phyloP scores from a whole-genome alignment of 192 early-diverging fungal species.

The Umbelopsis isabellina region DNA sequence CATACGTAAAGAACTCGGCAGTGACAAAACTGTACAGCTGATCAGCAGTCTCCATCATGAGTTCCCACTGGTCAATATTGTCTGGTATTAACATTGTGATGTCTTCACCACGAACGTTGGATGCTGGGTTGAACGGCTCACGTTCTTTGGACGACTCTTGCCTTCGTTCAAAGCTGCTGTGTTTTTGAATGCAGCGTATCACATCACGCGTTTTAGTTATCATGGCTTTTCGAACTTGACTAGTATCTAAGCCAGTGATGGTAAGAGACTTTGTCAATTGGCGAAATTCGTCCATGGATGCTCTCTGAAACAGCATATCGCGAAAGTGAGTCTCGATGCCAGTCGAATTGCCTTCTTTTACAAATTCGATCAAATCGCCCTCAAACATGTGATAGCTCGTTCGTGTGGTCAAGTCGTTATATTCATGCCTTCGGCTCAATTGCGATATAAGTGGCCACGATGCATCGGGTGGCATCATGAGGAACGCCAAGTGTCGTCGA shows the following conservation, averaged over 20 bases:
- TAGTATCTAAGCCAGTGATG: conserved; percentile 40
- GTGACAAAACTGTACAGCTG: conserved; percentile 75
- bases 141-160: conserved; percentile 26
- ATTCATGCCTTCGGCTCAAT: conserved; percentile 58
- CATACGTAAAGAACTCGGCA: conserved; percentile 60
- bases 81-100: conserved; percentile 66
- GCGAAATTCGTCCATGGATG: conserved; percentile 70
- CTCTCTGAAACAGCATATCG: conserved; percentile 73
- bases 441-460: conserved; percentile 82
- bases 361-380: conserved; percentile 58
- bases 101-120: conserved; percentile 31
- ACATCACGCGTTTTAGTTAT: conserved; percentile 55
- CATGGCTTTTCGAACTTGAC: conserved; percentile 53
- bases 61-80: conserved; percentile 72
- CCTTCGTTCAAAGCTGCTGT: conserved; percentile 31
- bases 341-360: conserved; percentile 62
- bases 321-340: conserved; percentile 66
- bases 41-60: conserved; percentile 76
- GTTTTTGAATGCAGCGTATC: conserved; percentile 55
- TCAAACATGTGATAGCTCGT: conserved; percentile 53
- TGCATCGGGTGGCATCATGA: conserved; percentile 70
- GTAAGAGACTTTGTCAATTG: conserved; percentile 53
- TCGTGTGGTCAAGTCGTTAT: conserved; percentile 49
- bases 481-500: conserved; percentile 47
- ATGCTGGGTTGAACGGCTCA: conserved; percentile 30